Conservation (phyloP, 345 rosid species). For the Laguncularia racemosa region DNA sequence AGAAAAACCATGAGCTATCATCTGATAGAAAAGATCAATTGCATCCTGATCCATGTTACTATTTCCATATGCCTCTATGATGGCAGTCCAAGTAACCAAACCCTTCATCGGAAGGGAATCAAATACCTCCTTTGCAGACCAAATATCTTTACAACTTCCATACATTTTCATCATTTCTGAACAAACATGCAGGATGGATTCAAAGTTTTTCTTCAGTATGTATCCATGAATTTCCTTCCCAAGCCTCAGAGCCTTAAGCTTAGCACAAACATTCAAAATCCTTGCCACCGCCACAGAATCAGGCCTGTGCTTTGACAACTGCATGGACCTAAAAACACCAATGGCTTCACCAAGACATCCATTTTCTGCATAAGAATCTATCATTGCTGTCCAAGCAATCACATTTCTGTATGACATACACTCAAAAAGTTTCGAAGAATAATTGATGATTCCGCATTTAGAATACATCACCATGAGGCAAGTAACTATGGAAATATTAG, state of each 20-base stretch:
- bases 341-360: constrained; percentile 32
- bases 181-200: constrained; percentile 49
- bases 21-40: constrained; percentile 43
- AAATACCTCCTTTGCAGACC: constrained; percentile 42
- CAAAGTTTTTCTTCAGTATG: constrained; percentile 53
- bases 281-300: constrained; percentile 67
- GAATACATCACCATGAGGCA: constrained; percentile 87
- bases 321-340: constrained; percentile 51
- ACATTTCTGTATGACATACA: constrained; percentile 48
- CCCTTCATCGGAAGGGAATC: constrained; percentile 58
- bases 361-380: constrained; percentile 46
- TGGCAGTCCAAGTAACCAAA: constrained; percentile 71
- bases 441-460: constrained; percentile 46
- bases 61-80: constrained; percentile 55
- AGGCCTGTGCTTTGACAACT: constrained; percentile 56
- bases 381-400: constrained; percentile 69
- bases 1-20: constrained; percentile 48
- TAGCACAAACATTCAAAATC: constrained; percentile 44
- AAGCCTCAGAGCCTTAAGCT: constrained; percentile 44
- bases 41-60: constrained; percentile 40
- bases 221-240: constrained; percentile 82
- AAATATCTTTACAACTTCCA: constrained; percentile 46
- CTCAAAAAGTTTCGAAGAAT: constrained; percentile 50
- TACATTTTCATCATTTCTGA: constrained; percentile 68
- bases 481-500: constrained; percentile 62